These are phyloP conservation scores for Fonsecaea monophora DNA, from an alignment of 2,329 filamentous ascomycete species.

Conservation along the genomic window DNA sequence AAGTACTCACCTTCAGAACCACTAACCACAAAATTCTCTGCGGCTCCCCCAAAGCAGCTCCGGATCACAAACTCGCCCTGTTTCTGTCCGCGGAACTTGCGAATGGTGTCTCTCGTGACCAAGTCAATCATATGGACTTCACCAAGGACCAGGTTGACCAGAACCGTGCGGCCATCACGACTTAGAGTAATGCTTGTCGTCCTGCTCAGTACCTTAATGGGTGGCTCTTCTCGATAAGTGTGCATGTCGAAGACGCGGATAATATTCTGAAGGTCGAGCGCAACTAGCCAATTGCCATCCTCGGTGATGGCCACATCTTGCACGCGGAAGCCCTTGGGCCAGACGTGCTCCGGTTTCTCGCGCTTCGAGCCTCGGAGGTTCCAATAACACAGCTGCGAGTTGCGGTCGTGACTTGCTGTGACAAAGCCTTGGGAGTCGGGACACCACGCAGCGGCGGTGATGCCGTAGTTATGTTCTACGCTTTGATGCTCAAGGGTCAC, in stretches of 20 bases:
- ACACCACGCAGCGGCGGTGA: conserved; percentile 90
- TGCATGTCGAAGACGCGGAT: conserved; percentile 82
- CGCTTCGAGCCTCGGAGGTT: conserved; percentile 51
- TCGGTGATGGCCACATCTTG: conserved; percentile 84
- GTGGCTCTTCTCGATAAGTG: conserved; percentile 76
- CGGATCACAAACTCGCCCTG: conserved; percentile 82
- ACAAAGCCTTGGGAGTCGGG: conserved; percentile 78
- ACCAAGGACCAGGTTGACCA: conserved; percentile 81
- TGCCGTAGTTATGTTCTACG: conserved; percentile 70
- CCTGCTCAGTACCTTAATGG: conserved; percentile 71
- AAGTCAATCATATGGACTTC: conserved; percentile 82
- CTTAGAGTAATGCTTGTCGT: conserved; percentile 83
- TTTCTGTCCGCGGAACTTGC: conserved; percentile 75
- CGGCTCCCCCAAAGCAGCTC: conserved; percentile 83
- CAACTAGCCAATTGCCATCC: conserved; percentile 79
- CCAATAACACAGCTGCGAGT: conserved; percentile 73
- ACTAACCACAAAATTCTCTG: conserved; percentile 88
- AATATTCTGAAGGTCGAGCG: conserved; percentile 72
- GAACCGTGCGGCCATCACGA: conserved; percentile 76
- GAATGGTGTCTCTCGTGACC: conserved; percentile 71
- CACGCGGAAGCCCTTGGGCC: conserved; percentile 72
- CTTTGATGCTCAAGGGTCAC: conserved; percentile 67
- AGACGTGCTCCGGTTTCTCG: conserved; percentile 33
- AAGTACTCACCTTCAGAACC: conserved; percentile 78
- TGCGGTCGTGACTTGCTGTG: conserved; percentile 75